phyloP scores from a whole-genome alignment of 2,329 filamentous ascomycete species.

The Didymosphaeria variabile region DNA sequence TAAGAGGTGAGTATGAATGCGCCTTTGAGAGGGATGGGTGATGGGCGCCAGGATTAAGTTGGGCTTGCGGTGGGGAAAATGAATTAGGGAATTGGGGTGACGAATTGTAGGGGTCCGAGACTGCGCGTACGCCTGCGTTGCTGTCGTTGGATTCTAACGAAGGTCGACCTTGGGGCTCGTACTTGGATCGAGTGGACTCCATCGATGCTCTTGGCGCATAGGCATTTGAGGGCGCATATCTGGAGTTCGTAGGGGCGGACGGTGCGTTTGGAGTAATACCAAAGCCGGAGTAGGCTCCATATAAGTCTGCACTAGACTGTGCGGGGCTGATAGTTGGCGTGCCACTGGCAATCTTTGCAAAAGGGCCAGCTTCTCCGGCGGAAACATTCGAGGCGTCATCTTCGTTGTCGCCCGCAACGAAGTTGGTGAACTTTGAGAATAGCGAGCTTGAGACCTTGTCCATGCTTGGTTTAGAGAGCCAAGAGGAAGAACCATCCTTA shows the following conservation, averaged over 20 bases:
- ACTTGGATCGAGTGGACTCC: conserved; percentile 59
- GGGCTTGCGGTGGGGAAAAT: conserved; percentile 42
- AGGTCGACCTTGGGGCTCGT: conserved; percentile 54
- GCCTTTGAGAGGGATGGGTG: conserved; percentile 35
- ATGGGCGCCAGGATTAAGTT: conserved; percentile 40
- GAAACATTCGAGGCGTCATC: conserved; percentile 69
- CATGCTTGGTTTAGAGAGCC: conserved; percentile 95
- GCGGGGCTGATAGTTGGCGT: conserved; percentile 63
- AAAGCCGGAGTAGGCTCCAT: conserved; percentile 72
- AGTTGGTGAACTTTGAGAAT: conserved; percentile 94
- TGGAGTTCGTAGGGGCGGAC: conserved; percentile 43
- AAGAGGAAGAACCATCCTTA: conserved; percentile 80
- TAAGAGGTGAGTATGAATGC: conserved; percentile 44
- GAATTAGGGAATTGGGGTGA: conserved; percentile 37
- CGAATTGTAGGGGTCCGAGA: conserved; percentile 43
- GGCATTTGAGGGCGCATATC: conserved; percentile 49
- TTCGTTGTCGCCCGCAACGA: conserved; percentile 89
- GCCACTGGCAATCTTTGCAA: conserved; percentile 80
- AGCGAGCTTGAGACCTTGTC: conserved; percentile 93
- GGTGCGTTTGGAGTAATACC: conserved; percentile 37
- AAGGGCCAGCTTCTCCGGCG: conserved; percentile 73
- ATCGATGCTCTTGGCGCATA: conserved; percentile 61
- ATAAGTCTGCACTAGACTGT: conserved; percentile 75
- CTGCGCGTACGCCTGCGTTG: conserved; percentile 30
- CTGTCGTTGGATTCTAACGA: conserved; percentile 50